These are phyloP conservation scores for Bipolaris cookei DNA, from an alignment of 2,329 filamentous ascomycete genomes.

Conservation along the genomic window DNA sequence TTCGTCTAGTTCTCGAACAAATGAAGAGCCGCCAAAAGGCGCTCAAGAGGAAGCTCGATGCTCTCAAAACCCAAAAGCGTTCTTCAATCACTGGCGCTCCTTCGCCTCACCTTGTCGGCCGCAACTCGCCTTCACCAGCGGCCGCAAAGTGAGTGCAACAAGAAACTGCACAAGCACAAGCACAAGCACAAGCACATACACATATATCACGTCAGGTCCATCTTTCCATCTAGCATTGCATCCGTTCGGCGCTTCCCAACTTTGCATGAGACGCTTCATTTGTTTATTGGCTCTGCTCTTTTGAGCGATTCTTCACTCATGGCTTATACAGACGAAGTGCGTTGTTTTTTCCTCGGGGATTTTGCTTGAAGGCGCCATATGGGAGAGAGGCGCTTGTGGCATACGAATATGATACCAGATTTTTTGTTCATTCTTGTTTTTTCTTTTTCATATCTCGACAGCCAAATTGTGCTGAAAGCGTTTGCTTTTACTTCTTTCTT, in stretches of 20 bases:
- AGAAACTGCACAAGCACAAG: not conserved
- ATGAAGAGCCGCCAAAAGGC: conserved; percentile 51
- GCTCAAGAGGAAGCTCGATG: conserved; percentile 55
- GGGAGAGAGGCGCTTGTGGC: not conserved
- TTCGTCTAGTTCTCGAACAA: conserved; percentile 54
- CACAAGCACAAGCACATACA: not conserved
- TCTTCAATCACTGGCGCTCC: conserved; percentile 44
- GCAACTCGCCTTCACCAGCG: conserved; percentile 43
- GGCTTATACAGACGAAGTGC: not conserved
- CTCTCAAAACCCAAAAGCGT: conserved; percentile 49
- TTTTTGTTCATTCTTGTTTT: not conserved
- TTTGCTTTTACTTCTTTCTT: not conserved
- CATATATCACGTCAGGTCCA: not conserved
- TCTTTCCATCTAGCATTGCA: conserved; percentile 3
- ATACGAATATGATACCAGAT: conserved; percentile 1
- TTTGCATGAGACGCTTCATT: not conserved
- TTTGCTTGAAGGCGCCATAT: not conserved
- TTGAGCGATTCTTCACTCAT: not conserved
- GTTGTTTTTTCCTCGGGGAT: not conserved
- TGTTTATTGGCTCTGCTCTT: not conserved
- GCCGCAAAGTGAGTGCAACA: conserved; percentile 14
- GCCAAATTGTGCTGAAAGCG: not conserved
- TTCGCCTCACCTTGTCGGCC: conserved; percentile 34
- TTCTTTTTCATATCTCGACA: not conserved
- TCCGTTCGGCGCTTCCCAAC: conserved; percentile 2